Percentiles rank a stretch among this genome's conserved stretches.
phyloP scores from a whole-genome alignment of 768 basidiomycete species.

The Phanerodontia chrysosporium region DNA sequence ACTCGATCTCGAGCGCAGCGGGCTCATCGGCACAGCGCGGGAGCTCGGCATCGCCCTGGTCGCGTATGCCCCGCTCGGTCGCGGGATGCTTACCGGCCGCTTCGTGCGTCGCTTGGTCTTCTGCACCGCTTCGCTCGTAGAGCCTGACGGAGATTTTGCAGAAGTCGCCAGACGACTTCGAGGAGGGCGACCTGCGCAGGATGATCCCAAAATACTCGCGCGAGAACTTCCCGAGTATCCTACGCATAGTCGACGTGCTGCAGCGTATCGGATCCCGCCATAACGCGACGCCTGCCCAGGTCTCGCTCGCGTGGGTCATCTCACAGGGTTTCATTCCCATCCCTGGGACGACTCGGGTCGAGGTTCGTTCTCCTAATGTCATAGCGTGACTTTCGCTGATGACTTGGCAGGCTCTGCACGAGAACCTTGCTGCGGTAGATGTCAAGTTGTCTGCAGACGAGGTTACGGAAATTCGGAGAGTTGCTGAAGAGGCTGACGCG shows the following conservation, averaged over 20 bases:
- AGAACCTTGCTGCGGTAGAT: slow-evolving; percentile 28
- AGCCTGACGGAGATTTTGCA: neutral
- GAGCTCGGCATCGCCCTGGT: slow-evolving; percentile 40
- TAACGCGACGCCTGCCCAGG: slow-evolving; percentile 24
- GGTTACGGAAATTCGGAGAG: slow-evolving; percentile 23
- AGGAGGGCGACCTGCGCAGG: slow-evolving; percentile 30
- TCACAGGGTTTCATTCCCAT: slow-evolving; percentile 24
- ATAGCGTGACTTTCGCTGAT: neutral
- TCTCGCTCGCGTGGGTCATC: slow-evolving; percentile 26
- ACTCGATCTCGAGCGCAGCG: slow-evolving; percentile 37
- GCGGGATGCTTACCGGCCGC: slow-evolving; percentile 25
- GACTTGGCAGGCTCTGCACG: slow-evolving; percentile 26
- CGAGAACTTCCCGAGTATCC: slow-evolving; percentile 24
- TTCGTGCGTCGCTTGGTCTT: slow-evolving; percentile 13
- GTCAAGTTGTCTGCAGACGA: slow-evolving; percentile 28
- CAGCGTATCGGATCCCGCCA: slow-evolving; percentile 10
- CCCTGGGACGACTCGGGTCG: slow-evolving; percentile 15
- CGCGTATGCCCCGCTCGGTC: slow-evolving; percentile 34
- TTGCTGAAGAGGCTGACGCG: slow-evolving; percentile 22
- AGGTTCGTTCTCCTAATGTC: slow-evolving; percentile 1
- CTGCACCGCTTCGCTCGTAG: neutral
- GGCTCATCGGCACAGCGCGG: slow-evolving; percentile 30
- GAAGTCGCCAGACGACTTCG: slow-evolving; percentile 27
- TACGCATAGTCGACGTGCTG: slow-evolving; percentile 19
- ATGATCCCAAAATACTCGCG: slow-evolving; percentile 20